Evolutionary conservation across 1,284 basidiomycete genomes (phyloP), one percentile per base, ranked within the genome.

Genomic region (Anthracocystis setariae): DNA sequence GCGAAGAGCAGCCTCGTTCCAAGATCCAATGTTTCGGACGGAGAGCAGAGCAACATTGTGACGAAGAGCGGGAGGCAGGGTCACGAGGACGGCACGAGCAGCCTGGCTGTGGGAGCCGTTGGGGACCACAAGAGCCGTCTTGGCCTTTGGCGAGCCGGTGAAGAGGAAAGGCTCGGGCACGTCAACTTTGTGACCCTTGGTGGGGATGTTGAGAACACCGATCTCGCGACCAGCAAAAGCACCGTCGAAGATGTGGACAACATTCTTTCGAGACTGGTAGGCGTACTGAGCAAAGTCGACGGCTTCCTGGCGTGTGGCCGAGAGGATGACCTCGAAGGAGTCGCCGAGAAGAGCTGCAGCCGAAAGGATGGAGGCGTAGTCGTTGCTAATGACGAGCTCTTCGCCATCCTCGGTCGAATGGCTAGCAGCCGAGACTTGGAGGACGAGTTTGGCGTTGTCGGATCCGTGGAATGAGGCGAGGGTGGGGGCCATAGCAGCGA

Each of bases 141-240:
- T 61, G 32, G 81, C 78, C 51, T 70, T 48, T 24, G 72, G 51
- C 24, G 81, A 74, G 45, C 81, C 81, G 38, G 71, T 74, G 70
- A 82, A 82, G 54, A 67, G 52, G 55, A 82, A 81, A 46, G 75
- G 75, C 46, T 64, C 64, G 78, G 94, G 66, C 92, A 44, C 89
- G 78, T 94, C 94, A 46, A 63, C 52, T 45, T 62, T 43, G 13
- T 76, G 74, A 84, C 61, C 58, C 44, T 64, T 59, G 53, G 62
- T 53, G 12, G 79, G 76, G 39, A 79, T 61, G 40, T 60, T 59
- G 33, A 79, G 66, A 29, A 55, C 39, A 49, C 79, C 77, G 12
- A 81, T 54, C 57, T 82, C 76, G 25, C 73, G 66, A 46, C 67
- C 81, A 23, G 74, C 64, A 40, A 69, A 82, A 47, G 80, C 80